A percentile compares a stretch with the other conserved stretches of the same genome.
Conservation (phyloP, 345 rosid genomes). For the Citrus australasica region DNA sequence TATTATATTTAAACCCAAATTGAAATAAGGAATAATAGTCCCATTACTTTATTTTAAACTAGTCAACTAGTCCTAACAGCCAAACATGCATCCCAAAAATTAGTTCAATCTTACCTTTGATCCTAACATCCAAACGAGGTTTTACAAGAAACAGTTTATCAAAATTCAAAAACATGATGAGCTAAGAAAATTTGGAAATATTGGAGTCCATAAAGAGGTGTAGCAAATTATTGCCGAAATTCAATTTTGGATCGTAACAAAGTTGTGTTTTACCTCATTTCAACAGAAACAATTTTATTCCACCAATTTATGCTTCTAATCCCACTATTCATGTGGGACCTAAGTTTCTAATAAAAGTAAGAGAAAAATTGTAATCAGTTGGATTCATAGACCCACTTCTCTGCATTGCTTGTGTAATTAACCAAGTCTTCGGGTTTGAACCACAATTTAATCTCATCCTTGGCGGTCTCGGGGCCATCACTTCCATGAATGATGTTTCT, state of each 20-base stretch:
- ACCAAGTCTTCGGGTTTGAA: constrained; percentile 96
- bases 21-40: too few species aligned
- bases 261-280: constrained; percentile 7
- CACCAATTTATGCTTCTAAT: constrained; percentile 21
- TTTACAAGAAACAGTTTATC: neutral
- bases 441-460: constrained; percentile 87
- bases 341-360: constrained; percentile 17
- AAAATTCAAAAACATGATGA: neutral
- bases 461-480: constrained; percentile 97
- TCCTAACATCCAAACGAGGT: too few species aligned
- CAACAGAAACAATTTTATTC: constrained; percentile 27
- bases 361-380: constrained; percentile 38
- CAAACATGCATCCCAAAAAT: too few species aligned
- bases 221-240: neutral
- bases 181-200: neutral
- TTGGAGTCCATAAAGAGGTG: neutral
- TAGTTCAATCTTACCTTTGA: too few species aligned
- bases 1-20: too few species aligned
- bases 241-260: neutral
- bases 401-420: constrained; percentile 67
- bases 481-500: constrained; percentile 98
- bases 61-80: too few species aligned
- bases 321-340: constrained; percentile 22
- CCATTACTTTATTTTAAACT: too few species aligned
- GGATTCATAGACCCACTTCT: constrained; percentile 88